Conservation (phyloP, 495 filamentous ascomycete genomes). For the Aspergillus ostianus region DNA sequence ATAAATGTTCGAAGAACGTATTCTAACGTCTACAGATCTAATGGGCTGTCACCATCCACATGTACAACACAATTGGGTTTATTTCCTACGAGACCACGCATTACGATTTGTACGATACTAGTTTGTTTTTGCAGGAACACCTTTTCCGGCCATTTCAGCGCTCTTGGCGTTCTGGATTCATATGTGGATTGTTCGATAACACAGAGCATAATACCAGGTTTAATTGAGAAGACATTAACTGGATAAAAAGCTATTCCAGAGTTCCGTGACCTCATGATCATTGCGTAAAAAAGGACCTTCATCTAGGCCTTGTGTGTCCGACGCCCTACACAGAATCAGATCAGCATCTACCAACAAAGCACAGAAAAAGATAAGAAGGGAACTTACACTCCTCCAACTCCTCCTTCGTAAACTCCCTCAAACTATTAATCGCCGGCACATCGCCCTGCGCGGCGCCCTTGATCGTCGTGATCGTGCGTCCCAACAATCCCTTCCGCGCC, state of each 20-base stretch:
- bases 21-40: constrained; percentile 11
- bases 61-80: neutral
- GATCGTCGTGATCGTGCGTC: constrained; percentile 65
- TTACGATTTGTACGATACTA: constrained; percentile 5
- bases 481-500: constrained; percentile 45
- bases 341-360: constrained; percentile 10
- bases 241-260: neutral
- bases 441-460: constrained; percentile 74
- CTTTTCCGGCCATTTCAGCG: neutral
- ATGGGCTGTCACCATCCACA: neutral
- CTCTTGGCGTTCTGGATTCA: neutral
- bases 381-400: constrained; percentile 56
- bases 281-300: neutral
- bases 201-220: neutral
- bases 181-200: neutral
- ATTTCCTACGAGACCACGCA: neutral
- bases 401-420: constrained; percentile 69
- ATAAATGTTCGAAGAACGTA: neutral
- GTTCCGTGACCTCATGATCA: neutral
- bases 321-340: constrained; percentile 28
- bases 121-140: neutral
- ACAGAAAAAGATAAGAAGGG: constrained; percentile 8
- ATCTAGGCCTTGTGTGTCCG: constrained; percentile 20
- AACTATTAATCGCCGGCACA: constrained; percentile 69
- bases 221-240: neutral